Evolutionary conservation across 2,329 filamentous ascomycete genomes (phyloP).

Genomic region (Aspergillus tubingensis): DNA sequence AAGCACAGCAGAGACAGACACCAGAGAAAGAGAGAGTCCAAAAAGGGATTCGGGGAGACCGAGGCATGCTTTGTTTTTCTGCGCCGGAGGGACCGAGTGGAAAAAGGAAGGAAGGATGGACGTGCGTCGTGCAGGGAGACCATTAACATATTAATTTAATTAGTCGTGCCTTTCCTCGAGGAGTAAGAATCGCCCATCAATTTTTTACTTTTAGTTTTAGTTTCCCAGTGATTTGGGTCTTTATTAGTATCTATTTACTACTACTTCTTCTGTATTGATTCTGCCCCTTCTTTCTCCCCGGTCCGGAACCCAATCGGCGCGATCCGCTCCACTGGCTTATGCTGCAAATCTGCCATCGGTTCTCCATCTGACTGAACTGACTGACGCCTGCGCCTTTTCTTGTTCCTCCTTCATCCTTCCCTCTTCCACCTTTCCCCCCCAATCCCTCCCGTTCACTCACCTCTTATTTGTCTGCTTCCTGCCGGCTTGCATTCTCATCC

Average conservation of each 20-base stretch:
- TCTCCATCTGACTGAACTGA: constrained; percentile 7
- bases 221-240: no score
- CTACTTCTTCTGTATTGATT: no score
- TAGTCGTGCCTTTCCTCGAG: no score
- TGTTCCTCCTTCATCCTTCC: constrained; percentile 5
- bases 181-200: no score
- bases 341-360: background rate
- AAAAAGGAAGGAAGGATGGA: no score
- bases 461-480: constrained; percentile 13
- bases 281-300: background rate
- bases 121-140: no score
- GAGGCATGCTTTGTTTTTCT: background rate
- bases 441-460: background rate
- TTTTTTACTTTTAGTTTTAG: no score
- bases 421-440: background rate
- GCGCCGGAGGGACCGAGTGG: no score
- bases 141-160: no score
- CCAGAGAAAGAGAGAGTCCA: background rate
- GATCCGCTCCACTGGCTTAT: background rate
- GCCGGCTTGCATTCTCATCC: constrained; percentile 2
- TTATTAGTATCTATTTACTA: no score
- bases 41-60: background rate
- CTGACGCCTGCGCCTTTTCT: constrained; percentile 15
- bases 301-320: background rate
- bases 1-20: no score